Percentiles rank a stretch among this genome's conserved stretches.
Evolutionary conservation across 1,139 yeast genomes (phyloP).

Genomic region (Geotrichum phurueaensis): DNA sequence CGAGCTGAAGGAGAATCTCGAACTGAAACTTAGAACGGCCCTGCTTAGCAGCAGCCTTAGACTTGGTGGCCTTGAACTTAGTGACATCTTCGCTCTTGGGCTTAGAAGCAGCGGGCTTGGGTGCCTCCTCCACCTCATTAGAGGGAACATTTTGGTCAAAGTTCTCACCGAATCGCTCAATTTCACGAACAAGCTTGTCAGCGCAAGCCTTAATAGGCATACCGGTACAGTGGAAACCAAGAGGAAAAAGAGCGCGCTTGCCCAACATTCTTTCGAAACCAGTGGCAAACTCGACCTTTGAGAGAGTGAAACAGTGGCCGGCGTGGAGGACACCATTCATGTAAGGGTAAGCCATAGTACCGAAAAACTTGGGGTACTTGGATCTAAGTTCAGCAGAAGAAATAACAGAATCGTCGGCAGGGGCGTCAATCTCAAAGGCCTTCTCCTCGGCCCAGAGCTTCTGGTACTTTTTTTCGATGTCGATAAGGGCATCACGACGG

Average conservation of each 20-base stretch:
- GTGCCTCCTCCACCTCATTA: slow-evolving; percentile 46
- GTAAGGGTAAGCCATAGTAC: slow-evolving; percentile 97
- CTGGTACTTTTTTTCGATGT: slow-evolving; percentile 85
- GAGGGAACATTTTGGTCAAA: slow-evolving; percentile 63
- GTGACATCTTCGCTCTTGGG: slow-evolving; percentile 67
- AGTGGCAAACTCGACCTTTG: slow-evolving; percentile 88
- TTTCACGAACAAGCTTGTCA: slow-evolving; percentile 87
- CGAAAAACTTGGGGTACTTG: slow-evolving; percentile 79
- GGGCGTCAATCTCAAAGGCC: slow-evolving; percentile 83
- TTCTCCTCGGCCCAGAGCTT: slow-evolving; percentile 80
- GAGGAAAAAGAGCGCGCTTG: slow-evolving; percentile 85
- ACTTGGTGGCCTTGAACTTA: slow-evolving; percentile 85
- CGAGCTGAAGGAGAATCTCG: slow-evolving; percentile 92
- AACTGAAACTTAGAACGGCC: slow-evolving; percentile 93
- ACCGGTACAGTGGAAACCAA: slow-evolving; percentile 99
- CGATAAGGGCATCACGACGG: slow-evolving; percentile 91
- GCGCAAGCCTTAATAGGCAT: slow-evolving; percentile 98
- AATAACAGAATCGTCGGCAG: slow-evolving; percentile 60
- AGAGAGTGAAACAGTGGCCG: slow-evolving; percentile 92
- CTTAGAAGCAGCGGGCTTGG: slow-evolving; percentile 31
- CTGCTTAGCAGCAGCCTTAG: slow-evolving; percentile 87
- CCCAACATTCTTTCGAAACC: slow-evolving; percentile 96
- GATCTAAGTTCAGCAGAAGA: slow-evolving; percentile 67
- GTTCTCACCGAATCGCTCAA: slow-evolving; percentile 82
- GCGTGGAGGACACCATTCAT: slow-evolving; percentile 99